Conservation (phyloP, 164 flowering plant species). For the Magnolia changhungtana region DNA sequence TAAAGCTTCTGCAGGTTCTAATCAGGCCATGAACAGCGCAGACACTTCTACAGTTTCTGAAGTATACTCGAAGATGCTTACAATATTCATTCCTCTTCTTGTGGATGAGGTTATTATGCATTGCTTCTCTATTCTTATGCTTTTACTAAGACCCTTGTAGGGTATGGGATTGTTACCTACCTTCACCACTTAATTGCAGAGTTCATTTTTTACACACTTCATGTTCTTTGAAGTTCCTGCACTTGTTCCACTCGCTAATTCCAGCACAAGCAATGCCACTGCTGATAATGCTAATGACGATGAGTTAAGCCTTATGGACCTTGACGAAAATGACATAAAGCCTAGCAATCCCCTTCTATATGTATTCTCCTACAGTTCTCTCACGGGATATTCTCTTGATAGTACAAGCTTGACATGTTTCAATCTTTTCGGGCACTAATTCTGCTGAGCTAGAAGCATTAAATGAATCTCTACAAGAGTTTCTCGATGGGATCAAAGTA, state of each 20-base stretch:
- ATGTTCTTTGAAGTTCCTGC: too few species aligned
- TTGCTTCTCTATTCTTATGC: background rate
- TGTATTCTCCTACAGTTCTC: too few species aligned
- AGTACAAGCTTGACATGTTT: too few species aligned
- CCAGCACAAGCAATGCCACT: too few species aligned
- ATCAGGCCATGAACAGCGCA: slow-evolving; percentile 57
- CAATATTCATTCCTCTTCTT: slow-evolving; percentile 90
- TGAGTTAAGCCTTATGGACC: too few species aligned
- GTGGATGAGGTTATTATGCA: slow-evolving; percentile 81
- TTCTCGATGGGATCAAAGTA: slow-evolving; percentile 97
- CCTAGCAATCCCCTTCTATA: too few species aligned
- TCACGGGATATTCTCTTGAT: too few species aligned
- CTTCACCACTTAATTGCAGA: slow-evolving; percentile 32
- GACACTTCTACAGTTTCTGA: too few species aligned
- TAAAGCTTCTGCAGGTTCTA: slow-evolving; percentile 75
- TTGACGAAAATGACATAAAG: too few species aligned
- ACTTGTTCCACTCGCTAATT: too few species aligned
- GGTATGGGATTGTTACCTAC: slow-evolving; percentile 5
- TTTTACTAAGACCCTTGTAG: background rate
- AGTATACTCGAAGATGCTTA: slow-evolving; percentile 93
- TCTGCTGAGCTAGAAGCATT: slow-evolving; percentile 68
- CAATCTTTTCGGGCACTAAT: slow-evolving; percentile 45
- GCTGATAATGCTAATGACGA: too few species aligned
- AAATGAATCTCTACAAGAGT: slow-evolving; percentile 85
- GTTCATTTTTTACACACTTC: too few species aligned